These are phyloP conservation scores for Apiotrichum laibachii DNA, from an alignment of 1,284 basidiomycete genomes.

Conservation along the genomic window DNA sequence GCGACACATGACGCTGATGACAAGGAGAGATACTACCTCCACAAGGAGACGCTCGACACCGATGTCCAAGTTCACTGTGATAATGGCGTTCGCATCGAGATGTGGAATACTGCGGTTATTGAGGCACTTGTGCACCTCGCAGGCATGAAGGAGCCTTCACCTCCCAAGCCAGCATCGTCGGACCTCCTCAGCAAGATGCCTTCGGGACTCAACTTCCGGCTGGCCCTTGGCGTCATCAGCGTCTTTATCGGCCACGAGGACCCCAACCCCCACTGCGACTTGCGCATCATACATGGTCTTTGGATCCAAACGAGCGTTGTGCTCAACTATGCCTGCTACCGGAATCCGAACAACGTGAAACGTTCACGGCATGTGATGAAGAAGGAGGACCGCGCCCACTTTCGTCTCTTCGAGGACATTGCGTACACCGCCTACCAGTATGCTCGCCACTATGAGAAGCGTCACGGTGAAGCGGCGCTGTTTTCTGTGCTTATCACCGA, in stretches of 20 bases:
- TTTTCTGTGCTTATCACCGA: conserved; percentile 34
- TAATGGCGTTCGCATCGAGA: conserved; percentile 61
- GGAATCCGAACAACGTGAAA: conserved; percentile 30
- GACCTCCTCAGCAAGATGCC: conserved; percentile 56
- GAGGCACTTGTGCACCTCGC: conserved; percentile 55
- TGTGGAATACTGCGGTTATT: conserved; percentile 69
- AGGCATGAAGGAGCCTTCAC: conserved; percentile 30
- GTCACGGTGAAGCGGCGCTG: conserved; percentile 44
- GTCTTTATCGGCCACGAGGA: conserved; percentile 71
- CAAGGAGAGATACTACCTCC: conserved; percentile 27
- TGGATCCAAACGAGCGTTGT: conserved; percentile 62
- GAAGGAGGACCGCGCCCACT: conserved; percentile 50
- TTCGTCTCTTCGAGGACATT: conserved; percentile 62
- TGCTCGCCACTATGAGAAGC: conserved; percentile 51
- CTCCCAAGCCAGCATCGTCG: conserved; percentile 6
- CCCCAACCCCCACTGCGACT: conserved; percentile 66
- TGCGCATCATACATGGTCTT: conserved; percentile 68
- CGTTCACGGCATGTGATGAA: conserved; percentile 55
- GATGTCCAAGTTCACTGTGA: conserved; percentile 61
- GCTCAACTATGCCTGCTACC: conserved; percentile 62
- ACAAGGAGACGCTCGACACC: conserved; percentile 54
- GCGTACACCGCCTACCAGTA: conserved; percentile 59
- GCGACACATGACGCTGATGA: conserved; percentile 12
- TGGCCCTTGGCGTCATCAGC: conserved; percentile 64
- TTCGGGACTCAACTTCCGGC: conserved; percentile 59